phyloP scores from a whole-genome alignment of 352 stramenopile species.

The Phytopythium vexans region DNA sequence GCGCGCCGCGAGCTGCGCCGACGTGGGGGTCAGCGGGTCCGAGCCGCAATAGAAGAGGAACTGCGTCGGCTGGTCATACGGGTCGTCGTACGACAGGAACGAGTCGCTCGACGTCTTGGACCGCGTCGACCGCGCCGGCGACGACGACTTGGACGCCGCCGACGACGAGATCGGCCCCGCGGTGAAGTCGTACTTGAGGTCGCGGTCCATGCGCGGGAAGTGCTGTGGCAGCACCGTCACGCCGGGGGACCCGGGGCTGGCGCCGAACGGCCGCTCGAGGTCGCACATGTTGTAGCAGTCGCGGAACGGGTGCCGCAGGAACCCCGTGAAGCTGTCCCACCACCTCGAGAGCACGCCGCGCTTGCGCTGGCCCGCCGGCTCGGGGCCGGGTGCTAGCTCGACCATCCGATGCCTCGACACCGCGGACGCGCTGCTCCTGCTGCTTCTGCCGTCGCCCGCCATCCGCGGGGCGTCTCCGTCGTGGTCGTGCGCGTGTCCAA shows the following conservation, averaged over 20 bases:
- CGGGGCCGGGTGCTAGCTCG: no score
- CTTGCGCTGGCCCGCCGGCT: not conserved
- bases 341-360: conserved; percentile 1
- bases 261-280: conserved; percentile 9
- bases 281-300: conserved; percentile 33
- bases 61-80: conserved; percentile 34
- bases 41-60: conserved; percentile 59
- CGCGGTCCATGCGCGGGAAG: conserved; percentile 24
- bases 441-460: no score
- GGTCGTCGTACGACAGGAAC: conserved; percentile 33
- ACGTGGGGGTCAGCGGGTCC: conserved; percentile 32
- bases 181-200: conserved; percentile 28
- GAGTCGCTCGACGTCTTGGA: conserved; percentile 27
- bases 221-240: conserved; percentile 21
- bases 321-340: conserved; percentile 9
- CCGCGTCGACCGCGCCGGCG: conserved; percentile 4
- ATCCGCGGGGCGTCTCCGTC: no score
- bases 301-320: conserved; percentile 30
- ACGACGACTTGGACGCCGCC: conserved; percentile 7
- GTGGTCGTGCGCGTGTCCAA: no score
- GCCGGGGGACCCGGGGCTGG: conserved; percentile 17
- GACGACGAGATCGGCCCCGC: conserved; percentile 14
- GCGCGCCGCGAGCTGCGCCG: conserved; percentile 7
- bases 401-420: no score
- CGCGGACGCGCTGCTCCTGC: no score